Base-by-base conservation (phyloP, 78 protist genomes). In the Parvularia atlantis region DNA sequence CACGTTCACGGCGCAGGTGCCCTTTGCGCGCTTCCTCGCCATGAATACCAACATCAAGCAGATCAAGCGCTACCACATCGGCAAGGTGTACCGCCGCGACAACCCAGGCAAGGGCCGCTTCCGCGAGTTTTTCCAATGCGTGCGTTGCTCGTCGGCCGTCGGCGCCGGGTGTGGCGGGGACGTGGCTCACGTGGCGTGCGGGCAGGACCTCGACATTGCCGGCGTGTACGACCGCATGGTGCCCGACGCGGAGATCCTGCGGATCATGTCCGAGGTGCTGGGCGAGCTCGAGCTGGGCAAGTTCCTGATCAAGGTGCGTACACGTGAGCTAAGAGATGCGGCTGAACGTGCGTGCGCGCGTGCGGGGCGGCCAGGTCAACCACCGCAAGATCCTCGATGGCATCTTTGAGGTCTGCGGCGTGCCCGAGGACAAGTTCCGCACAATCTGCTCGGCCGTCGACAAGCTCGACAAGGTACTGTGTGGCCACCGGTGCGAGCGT, bases 121-220 rank as follows among this genome's bases (percentile, higher is more conserved):
- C 78, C 71, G 98, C 44, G 98, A 94, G 82, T 94, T 94, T 63
- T 91, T 84, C 80, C 98, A 94, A 59, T 89, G 92, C 56, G 79
- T 82, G 14, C 26, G 87, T 43, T n/a, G 4, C 43, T 9, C 64
- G 19, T 41, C n/a, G n/a, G n/a, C n/a, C n/a, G n/a, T n/a, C n/a
- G n/a, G n/a, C n/a, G n/a, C n/a, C n/a, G n/a, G n/a, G n/a, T n/a
- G n/a, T n/a, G n/a, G n/a, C n/a, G n/a, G n/a, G n/a, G n/a, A n/a
- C n/a, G n/a, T n/a, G n/a, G n/a, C n/a, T n/a, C n/a, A n/a, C n/a
- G n/a, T n/a, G 19, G 46, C 46, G 9, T 9, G 46, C 46, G 9
- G 19, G 9, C 46, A 73, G 73, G 98, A 94, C 72, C 78, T 86
- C 39, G 98, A 94, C 73, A 81, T 91, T 69, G 96, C 93, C 0